Conservation (phyloP, 371 early-diverging fungal genomes). For the Lichtheimia ornata region DNA sequence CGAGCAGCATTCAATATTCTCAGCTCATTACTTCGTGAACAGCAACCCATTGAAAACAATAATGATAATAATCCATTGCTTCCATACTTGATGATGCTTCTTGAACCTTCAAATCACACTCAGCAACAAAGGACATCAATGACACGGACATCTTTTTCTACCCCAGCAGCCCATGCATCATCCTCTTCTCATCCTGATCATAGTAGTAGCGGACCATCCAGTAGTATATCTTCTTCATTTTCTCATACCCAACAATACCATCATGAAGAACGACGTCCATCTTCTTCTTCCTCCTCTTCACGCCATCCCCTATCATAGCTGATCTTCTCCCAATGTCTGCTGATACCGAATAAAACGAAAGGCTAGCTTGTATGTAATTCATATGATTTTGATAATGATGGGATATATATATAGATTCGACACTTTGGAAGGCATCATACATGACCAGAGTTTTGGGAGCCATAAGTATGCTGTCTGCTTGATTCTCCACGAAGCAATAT, state of each 20-base stretch:
- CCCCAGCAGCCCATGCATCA: background rate
- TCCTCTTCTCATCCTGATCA: background rate
- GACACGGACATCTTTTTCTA: background rate
- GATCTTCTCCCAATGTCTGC: too few relatives aligned
- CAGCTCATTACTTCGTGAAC: slow-evolving; percentile 4
- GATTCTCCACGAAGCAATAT: background rate
- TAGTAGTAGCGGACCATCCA: background rate
- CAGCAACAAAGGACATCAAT: slow-evolving; percentile 5
- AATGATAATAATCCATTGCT: background rate
- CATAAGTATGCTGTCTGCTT: too few relatives aligned
- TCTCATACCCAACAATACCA: slow-evolving; percentile 3
- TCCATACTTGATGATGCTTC: too few relatives aligned
- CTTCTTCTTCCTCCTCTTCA: too few relatives aligned
- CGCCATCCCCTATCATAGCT: too few relatives aligned
- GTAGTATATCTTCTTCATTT: background rate
- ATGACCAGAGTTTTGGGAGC: too few relatives aligned
- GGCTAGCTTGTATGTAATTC: too few relatives aligned
- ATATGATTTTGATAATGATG: too few relatives aligned
- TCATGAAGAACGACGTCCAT: background rate
- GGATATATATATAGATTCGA: too few relatives aligned
- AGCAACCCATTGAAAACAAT: background rate
- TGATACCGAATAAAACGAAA: too few relatives aligned
- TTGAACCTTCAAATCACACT: too few relatives aligned
- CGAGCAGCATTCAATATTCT: slow-evolving; percentile 6
- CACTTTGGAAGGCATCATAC: too few relatives aligned